Evolutionary conservation across 352 stramenopile species (phyloP).

Genomic region (Phytophthora idaei): DNA sequence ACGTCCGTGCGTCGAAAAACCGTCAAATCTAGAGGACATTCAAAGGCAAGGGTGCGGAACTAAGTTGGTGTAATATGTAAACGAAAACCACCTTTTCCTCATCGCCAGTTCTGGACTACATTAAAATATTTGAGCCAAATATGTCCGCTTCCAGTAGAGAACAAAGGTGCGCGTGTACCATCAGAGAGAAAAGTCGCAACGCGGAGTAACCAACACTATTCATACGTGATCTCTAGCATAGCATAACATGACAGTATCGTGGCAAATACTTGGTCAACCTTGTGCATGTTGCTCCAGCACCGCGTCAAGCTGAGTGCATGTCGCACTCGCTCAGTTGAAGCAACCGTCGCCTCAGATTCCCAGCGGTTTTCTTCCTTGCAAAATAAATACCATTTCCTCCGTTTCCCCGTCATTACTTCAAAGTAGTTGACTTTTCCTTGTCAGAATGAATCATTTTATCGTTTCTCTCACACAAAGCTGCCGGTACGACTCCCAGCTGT

Average conservation of each 20-base stretch:
- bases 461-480: background rate
- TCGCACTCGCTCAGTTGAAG: conserved; percentile 21
- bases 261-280: background rate
- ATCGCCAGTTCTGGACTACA: too few relatives aligned
- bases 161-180: too few relatives aligned
- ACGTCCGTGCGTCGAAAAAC: too few relatives aligned
- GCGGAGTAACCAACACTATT: too few relatives aligned
- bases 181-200: too few relatives aligned
- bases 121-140: too few relatives aligned
- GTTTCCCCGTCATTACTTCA: background rate
- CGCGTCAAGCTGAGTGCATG: conserved; percentile 9
- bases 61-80: too few relatives aligned
- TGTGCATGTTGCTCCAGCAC: background rate
- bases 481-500: conserved; percentile 8
- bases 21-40: too few relatives aligned
- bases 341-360: background rate
- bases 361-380: background rate
- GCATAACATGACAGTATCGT: background rate
- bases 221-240: too few relatives aligned
- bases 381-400: background rate
- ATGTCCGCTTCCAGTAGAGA: too few relatives aligned
- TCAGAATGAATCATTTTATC: conserved; percentile 2
- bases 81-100: too few relatives aligned
- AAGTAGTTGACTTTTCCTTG: background rate
- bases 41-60: too few relatives aligned